Percentiles rank a stretch among this genome's conserved stretches.
These are phyloP conservation scores for Colletotrichum sp. DNA, from an alignment of 2,329 filamentous ascomycete species.

Conservation along the genomic window DNA sequence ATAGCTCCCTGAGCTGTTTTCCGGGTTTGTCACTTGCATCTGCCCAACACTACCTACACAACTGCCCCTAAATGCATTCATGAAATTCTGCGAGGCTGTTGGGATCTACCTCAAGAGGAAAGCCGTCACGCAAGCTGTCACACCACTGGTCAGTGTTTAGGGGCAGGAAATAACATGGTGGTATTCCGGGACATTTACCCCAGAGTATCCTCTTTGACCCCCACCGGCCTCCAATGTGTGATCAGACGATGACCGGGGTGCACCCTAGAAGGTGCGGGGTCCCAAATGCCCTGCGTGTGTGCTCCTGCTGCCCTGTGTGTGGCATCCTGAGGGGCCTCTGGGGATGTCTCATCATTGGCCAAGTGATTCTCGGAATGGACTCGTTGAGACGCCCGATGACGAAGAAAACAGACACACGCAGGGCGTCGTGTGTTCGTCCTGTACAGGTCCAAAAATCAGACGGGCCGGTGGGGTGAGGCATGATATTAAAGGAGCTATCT, in stretches of 20 bases:
- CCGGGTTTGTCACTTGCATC: not conserved
- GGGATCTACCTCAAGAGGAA: not conserved
- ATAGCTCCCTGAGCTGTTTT: not conserved
- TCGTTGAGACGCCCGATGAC: not conserved
- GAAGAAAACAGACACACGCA: constrained; percentile 5
- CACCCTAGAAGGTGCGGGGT: constrained; percentile 2
- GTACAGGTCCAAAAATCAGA: not conserved
- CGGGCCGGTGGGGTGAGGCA: not conserved
- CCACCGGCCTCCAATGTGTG: not conserved
- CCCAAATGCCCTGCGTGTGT: constrained; percentile 27
- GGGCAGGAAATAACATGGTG: not conserved
- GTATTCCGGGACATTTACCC: not conserved
- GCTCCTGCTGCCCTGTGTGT: constrained; percentile 6
- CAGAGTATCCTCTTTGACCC: constrained; percentile 9
- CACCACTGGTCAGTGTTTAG: not conserved
- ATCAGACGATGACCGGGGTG: constrained; percentile 2
- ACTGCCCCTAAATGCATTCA: not conserved
- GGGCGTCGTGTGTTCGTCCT: not conserved
- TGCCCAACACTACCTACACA: not conserved
- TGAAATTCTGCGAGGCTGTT: not conserved
- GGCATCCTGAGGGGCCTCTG: not conserved
- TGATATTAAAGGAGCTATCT: not conserved
- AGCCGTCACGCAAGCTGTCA: not conserved
- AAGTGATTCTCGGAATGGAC: not conserved
- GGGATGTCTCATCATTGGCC: not conserved